Evolutionary conservation across 805 yeast genomes (phyloP), one percentile per base, ranked within the genome.

Genomic region (Metschnikowia sp.): DNA sequence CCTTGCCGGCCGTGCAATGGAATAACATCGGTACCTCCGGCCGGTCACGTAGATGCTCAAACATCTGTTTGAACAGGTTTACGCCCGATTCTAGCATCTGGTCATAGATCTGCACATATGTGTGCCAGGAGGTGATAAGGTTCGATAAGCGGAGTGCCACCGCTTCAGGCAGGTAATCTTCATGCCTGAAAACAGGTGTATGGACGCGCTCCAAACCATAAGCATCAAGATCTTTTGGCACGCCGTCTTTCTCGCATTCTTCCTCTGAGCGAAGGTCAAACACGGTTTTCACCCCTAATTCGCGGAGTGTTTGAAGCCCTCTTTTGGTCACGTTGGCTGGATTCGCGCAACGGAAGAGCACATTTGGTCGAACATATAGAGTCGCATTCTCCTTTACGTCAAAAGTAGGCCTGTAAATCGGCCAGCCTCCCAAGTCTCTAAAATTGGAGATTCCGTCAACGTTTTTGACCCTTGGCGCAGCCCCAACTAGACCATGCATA

Each of bases 1-100:
- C 96, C 62, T 88, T 88, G 2, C 96, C 96, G 1, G 92, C 92
- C 4, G 91, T 80, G 65, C 96, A 88, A 60, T 87, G 92, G 63
- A 83, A 79, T 9, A 84, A 64, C 48, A 88, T 66, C 8, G 74
- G 70, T 19, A 30, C 39, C 15, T 57, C 50, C 2, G 79, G 76
- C 18, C 66, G 69, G 48, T 84, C 88, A 39, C 82, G 69, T 40
- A 88, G 68, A 57, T 72, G 79, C 40, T 67, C 63, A 56, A 87
- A 78, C 31, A 88, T 74, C 8, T 61, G 60, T 39, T 67, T 71
- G 59, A 77, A 83, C 5, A 79, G 69, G 4, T 57, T 61, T 1
- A 64, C 61, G 0, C 88, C 90, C 19, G 65, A 56, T 4, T 62
- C 67, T 43, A 88, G 61, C 55, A 86, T 77, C 45, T 79, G 79